Percentiles rank a stretch among this genome's conserved stretches.
These are phyloP conservation scores for Lycium barbarum DNA, from an alignment of 257 asterid species.

Conservation along the genomic window DNA sequence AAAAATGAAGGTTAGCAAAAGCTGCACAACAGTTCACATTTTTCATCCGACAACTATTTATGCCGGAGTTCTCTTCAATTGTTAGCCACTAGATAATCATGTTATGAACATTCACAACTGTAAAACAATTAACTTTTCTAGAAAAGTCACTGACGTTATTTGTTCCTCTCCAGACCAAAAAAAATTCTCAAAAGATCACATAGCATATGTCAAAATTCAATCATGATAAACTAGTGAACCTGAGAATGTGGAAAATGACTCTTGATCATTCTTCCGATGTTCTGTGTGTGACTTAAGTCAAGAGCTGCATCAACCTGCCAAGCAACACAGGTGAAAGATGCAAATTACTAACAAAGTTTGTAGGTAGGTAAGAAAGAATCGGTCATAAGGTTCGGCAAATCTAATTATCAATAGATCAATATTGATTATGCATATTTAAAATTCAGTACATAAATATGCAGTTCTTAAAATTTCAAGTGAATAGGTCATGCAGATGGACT, in stretches of 20 bases:
- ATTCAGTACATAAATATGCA: neutral
- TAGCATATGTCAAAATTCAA: conserved; percentile 20
- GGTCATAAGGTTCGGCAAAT: neutral
- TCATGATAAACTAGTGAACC: conserved; percentile 47
- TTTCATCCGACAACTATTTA: neutral
- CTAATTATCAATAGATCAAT: neutral
- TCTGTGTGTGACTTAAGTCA: conserved; percentile 98
- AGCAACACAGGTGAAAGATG: conserved; percentile 30
- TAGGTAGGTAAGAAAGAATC: neutral
- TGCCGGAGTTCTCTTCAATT: neutral
- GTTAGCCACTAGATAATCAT: conserved; percentile 5
- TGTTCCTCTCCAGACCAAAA: conserved; percentile 11
- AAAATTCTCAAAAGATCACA: neutral
- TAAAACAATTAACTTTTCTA: neutral
- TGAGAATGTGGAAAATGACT: conserved; percentile 97
- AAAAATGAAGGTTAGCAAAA: conserved; percentile 25
- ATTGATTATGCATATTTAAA: conserved; percentile 4
- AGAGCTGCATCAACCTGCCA: conserved; percentile 98
- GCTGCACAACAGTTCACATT: neutral
- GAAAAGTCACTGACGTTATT: neutral
- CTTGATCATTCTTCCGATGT: conserved; percentile 98
- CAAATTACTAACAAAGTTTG: neutral
- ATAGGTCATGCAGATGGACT: neutral
- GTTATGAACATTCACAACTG: neutral
- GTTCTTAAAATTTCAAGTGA: conserved; percentile 20